Evolutionary conservation across 331 rosid genomes (phyloP).

Genomic region (Ulmus americana): DNA sequence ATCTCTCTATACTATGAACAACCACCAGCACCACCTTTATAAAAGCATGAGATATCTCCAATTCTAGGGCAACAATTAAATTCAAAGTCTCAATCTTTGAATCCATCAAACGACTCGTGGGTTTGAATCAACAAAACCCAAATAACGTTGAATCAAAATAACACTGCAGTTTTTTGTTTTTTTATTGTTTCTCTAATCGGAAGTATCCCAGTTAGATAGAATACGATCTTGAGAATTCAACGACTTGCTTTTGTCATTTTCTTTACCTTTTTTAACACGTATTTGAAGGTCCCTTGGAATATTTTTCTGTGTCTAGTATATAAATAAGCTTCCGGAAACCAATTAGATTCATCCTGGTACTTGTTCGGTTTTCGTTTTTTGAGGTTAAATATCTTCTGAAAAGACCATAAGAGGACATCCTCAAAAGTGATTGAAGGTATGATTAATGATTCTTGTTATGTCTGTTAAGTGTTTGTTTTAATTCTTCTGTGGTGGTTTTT

Average conservation of each 20-base stretch:
- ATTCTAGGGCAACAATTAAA: neutral
- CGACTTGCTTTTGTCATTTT: constrained; percentile 11
- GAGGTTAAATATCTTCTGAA: neutral
- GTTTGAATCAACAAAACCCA: constrained; percentile 30
- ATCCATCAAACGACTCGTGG: constrained; percentile 45
- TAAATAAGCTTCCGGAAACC: constrained; percentile 19
- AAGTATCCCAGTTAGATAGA: constrained; percentile 15
- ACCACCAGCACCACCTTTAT: constrained; percentile 1
- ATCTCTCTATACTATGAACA: constrained; percentile 7
- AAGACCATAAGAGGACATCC: neutral
- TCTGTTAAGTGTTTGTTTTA: neutral
- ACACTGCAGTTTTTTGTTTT: neutral
- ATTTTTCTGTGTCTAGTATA: constrained; percentile 1
- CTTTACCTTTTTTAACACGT: constrained; percentile 38
- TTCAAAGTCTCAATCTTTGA: constrained; percentile 43
- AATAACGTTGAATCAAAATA: constrained; percentile 9
- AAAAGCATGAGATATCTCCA: constrained; percentile 3
- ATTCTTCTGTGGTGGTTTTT: neutral
- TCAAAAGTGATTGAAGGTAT: constrained; percentile 18
- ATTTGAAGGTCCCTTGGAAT: constrained; percentile 15
- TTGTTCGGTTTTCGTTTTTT: constrained; percentile 17
- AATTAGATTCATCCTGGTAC: constrained; percentile 17
- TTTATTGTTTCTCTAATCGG: constrained; percentile 15
- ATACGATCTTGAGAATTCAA: constrained; percentile 36
- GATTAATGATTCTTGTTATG: neutral